These are phyloP conservation scores for Colletotrichum eleusines DNA, from an alignment of 2,329 filamentous ascomycete genomes.

Conservation along the genomic window DNA sequence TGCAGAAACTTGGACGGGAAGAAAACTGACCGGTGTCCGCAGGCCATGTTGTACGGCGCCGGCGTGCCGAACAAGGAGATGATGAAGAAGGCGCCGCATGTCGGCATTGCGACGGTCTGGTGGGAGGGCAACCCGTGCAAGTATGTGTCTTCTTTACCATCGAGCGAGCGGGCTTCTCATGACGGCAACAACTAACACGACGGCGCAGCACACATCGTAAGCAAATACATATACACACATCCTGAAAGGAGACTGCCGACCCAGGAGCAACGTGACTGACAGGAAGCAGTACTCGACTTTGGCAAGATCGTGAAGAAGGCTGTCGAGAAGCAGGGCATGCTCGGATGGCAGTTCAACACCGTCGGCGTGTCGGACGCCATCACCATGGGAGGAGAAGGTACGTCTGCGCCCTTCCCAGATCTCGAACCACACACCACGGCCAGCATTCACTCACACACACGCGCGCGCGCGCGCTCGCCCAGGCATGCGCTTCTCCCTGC, in stretches of 20 bases:
- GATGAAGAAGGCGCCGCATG: conserved; percentile 92
- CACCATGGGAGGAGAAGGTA: conserved; percentile 94
- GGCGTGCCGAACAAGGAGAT: conserved; percentile 85
- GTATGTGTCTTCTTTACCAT: conserved; percentile 58
- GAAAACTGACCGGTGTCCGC: conserved; percentile 32
- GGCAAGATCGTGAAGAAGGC: conserved; percentile 89
- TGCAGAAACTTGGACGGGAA: background rate
- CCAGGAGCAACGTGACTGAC: conserved; percentile 9
- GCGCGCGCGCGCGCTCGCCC: background rate
- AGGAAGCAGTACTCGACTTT: conserved; percentile 77
- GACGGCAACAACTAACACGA: conserved; percentile 18
- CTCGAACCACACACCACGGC: background rate
- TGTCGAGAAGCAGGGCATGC: conserved; percentile 84
- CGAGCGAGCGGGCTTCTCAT: background rate
- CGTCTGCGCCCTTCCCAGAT: conserved; percentile 41
- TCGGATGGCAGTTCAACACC: conserved; percentile 95
- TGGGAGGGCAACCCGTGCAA: conserved; percentile 99
- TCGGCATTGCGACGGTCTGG: conserved; percentile 93
- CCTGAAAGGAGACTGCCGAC: background rate
- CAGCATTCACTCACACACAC: background rate
- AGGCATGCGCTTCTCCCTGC: conserved; percentile 95
- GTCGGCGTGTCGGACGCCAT: conserved; percentile 91
- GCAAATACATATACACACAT: conserved; percentile 28
- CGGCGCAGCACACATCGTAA: conserved; percentile 56
- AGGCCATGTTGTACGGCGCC: conserved; percentile 96